These are phyloP conservation scores for Pseudocercospora macadamiae DNA, from an alignment of 2,329 filamentous ascomycete species.

Conservation along the genomic window DNA sequence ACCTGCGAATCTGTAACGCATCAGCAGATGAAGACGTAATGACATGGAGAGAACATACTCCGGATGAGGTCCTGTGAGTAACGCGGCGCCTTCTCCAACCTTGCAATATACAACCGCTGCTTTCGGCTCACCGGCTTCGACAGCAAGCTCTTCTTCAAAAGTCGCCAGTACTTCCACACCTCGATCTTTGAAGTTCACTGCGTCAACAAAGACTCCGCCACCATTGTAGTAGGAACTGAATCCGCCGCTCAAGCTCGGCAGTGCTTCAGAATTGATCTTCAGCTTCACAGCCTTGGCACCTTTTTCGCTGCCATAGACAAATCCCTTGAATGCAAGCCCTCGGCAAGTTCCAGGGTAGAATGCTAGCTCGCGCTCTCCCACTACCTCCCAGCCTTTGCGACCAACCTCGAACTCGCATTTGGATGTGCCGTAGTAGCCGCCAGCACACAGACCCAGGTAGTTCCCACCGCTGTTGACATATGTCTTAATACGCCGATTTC, in stretches of 20 bases:
- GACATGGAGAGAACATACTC: slow-evolving; percentile 63
- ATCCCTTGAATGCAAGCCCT: slow-evolving; percentile 84
- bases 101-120: slow-evolving; percentile 84
- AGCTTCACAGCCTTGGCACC: slow-evolving; percentile 76
- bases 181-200: slow-evolving; percentile 60
- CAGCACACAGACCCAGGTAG: slow-evolving; percentile 91
- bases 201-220: slow-evolving; percentile 88
- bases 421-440: slow-evolving; percentile 83
- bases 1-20: slow-evolving; percentile 70
- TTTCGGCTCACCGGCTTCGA: slow-evolving; percentile 71
- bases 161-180: slow-evolving; percentile 81
- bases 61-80: slow-evolving; percentile 88
- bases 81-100: slow-evolving; percentile 75
- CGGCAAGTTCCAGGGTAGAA: slow-evolving; percentile 89
- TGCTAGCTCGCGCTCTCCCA: slow-evolving; percentile 79
- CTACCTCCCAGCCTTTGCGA: slow-evolving; percentile 76
- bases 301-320: slow-evolving; percentile 84
- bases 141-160: slow-evolving; percentile 73
- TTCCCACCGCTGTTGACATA: slow-evolving; percentile 83
- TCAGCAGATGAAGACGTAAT: slow-evolving; percentile 14
- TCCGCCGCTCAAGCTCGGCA: slow-evolving; percentile 58
- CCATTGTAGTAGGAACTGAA: slow-evolving; percentile 91
- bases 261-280: slow-evolving; percentile 62
- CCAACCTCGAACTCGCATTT: slow-evolving; percentile 92
- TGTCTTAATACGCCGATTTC: slow-evolving; percentile 80